Conservation (phyloP, 2,329 filamentous ascomycete species). For the Xylariales sp. region DNA sequence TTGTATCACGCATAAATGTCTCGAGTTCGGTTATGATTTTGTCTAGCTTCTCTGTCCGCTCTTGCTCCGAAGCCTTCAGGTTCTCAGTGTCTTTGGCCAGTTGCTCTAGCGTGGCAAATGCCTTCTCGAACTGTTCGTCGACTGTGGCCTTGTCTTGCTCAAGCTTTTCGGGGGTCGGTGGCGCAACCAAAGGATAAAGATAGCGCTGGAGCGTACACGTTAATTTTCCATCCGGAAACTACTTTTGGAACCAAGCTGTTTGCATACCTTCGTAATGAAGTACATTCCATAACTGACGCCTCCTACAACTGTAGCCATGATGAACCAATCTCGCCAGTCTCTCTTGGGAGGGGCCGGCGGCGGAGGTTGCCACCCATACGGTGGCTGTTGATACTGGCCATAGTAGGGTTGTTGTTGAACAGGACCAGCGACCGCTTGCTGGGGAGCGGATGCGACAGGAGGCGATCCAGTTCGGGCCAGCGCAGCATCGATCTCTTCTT, state of each 20-base stretch:
- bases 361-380: slow-evolving; percentile 52
- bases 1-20: slow-evolving; percentile 74
- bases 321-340: slow-evolving; percentile 99
- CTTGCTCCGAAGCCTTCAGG: slow-evolving; percentile 81
- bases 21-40: slow-evolving; percentile 79
- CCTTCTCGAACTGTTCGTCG: slow-evolving; percentile 88
- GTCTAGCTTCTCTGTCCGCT: slow-evolving; percentile 80
- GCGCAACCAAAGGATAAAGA: slow-evolving; percentile 83
- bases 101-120: slow-evolving; percentile 88
- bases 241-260: background rate
- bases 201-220: slow-evolving; percentile 60
- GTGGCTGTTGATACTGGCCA: slow-evolving; percentile 39
- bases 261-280: slow-evolving; percentile 71
- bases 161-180: slow-evolving; percentile 87
- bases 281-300: slow-evolving; percentile 88
- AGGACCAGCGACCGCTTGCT: slow-evolving; percentile 37
- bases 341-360: slow-evolving; percentile 64
- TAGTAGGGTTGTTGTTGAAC: slow-evolving; percentile 32
- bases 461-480: slow-evolving; percentile 65
- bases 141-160: slow-evolving; percentile 92
- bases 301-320: slow-evolving; percentile 94
- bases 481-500: slow-evolving; percentile 87
- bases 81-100: slow-evolving; percentile 84
- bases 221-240: background rate
- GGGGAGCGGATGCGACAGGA: slow-evolving; percentile 42